These are phyloP conservation scores for Cytospora mali DNA, from an alignment of 2,329 filamentous ascomycete genomes.

Conservation along the genomic window DNA sequence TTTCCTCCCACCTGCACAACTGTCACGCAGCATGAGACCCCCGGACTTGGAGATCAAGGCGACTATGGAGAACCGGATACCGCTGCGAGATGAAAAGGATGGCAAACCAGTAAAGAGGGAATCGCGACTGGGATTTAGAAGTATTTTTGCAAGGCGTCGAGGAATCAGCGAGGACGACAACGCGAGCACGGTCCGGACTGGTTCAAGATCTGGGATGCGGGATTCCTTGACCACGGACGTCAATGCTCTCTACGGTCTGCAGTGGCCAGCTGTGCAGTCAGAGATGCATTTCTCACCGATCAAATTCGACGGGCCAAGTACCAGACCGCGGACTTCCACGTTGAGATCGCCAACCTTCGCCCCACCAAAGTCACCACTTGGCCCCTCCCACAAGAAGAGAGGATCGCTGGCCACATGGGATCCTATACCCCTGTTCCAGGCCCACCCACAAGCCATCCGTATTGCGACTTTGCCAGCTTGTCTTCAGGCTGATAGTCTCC, in stretches of 20 bases:
- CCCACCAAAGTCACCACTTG: constrained; percentile 28
- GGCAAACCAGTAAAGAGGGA: constrained; percentile 49
- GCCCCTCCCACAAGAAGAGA: constrained; percentile 27
- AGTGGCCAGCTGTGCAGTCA: constrained; percentile 15
- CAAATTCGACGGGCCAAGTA: background rate
- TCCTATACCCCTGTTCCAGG: constrained; percentile 80
- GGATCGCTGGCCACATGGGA: constrained; percentile 56
- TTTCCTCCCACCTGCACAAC: constrained; percentile 29
- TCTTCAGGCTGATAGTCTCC: constrained; percentile 67
- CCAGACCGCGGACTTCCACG: constrained; percentile 17
- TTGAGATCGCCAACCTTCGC: constrained; percentile 21
- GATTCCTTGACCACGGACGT: constrained; percentile 8
- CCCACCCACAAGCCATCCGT: constrained; percentile 81
- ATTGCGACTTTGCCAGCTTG: constrained; percentile 71
- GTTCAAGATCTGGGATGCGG: constrained; percentile 8
- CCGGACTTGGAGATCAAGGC: constrained; percentile 39
- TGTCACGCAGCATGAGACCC: constrained; percentile 42
- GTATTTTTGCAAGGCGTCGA: constrained; percentile 53
- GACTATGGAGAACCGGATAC: constrained; percentile 43
- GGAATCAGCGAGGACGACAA: constrained; percentile 40
- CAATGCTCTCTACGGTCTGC: constrained; percentile 19
- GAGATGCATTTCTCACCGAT: constrained; percentile 21
- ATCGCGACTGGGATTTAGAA: constrained; percentile 54
- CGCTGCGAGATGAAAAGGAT: constrained; percentile 45
- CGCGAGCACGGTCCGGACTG: constrained; percentile 9